Evolutionary conservation across 768 basidiomycete species (phyloP).

Genomic region (Cubamyces lactineus): DNA sequence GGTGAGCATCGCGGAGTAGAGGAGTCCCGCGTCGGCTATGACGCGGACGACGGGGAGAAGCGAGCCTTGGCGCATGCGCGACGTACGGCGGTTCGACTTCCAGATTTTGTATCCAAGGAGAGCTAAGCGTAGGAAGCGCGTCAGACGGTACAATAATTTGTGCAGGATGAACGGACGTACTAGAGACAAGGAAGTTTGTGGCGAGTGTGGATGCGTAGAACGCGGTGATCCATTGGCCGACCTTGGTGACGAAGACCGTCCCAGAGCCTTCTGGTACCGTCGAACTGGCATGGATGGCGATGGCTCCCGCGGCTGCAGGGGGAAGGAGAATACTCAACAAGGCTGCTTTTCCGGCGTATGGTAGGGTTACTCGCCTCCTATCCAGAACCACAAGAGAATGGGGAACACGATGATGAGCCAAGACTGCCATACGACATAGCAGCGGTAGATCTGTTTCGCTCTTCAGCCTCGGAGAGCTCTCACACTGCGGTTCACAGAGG

Average conservation of each 20-base stretch:
- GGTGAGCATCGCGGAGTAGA: conserved; percentile 31
- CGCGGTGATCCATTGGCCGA: conserved; percentile 31
- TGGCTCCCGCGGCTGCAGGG: conserved; percentile 22
- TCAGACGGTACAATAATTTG: background rate
- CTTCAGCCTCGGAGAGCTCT: background rate
- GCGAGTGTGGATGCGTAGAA: conserved; percentile 26
- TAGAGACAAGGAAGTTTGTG: conserved; percentile 29
- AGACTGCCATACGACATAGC: conserved; percentile 34
- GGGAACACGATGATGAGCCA: conserved; percentile 29
- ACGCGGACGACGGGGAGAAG: conserved; percentile 28
- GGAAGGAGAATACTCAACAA: background rate
- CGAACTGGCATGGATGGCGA: conserved; percentile 26
- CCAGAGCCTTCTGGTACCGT: conserved; percentile 13
- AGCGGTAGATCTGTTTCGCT: conserved; percentile 32
- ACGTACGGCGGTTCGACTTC: conserved; percentile 22
- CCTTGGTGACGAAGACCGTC: conserved; percentile 22
- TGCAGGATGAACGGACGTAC: conserved; percentile 15
- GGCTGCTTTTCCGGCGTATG: background rate
- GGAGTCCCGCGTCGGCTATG: conserved; percentile 31
- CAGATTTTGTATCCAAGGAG: conserved; percentile 34
- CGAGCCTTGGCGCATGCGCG: conserved; percentile 12
- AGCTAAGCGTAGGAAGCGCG: conserved; percentile 10
- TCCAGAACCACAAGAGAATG: conserved; percentile 21
- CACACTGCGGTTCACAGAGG: background rate
- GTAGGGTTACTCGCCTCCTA: conserved; percentile 18